Evolutionary conservation across 2,329 filamentous ascomycete genomes (phyloP).

Genomic region (Ophiostoma himal-ulmi): DNA sequence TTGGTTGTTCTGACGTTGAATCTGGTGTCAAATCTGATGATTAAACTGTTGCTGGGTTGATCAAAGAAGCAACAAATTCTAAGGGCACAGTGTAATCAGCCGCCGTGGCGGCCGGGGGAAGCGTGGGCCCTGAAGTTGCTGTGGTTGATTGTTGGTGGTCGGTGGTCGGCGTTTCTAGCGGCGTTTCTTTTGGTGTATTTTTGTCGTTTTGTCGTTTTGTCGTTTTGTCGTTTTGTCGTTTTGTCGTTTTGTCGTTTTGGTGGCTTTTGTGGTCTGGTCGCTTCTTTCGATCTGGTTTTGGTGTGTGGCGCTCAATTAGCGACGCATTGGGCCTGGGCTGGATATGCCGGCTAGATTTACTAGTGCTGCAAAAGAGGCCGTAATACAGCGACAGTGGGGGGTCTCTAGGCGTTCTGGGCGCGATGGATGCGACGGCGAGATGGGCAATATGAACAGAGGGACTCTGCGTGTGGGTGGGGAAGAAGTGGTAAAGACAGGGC

Average conservation of each 20-base stretch:
- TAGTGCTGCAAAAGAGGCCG: background rate
- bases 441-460: background rate
- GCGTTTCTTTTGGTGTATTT: background rate
- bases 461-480: constrained; percentile 10
- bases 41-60: background rate
- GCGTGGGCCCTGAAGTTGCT: constrained; percentile 15
- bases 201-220: background rate
- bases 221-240: background rate
- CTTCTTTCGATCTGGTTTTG: background rate
- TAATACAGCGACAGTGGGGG: background rate
- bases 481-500: constrained; percentile 3
- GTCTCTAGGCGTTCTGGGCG: background rate
- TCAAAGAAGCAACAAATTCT: background rate
- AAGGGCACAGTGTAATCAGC: constrained; percentile 14
- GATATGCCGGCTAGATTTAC: background rate
- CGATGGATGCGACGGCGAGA: constrained; percentile 4
- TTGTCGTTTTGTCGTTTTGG: background rate
- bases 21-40: background rate
- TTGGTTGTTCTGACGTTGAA: background rate
- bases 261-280: background rate
- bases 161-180: constrained; percentile 6
- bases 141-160: background rate
- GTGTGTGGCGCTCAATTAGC: background rate
- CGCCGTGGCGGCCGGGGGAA: constrained; percentile 20
- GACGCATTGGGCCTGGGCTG: constrained; percentile 16